Percentiles rank a stretch among this genome's conserved stretches.
phyloP scores from a whole-genome alignment of 192 early-diverging fungal genomes.

The Backusella mclennaniae region DNA sequence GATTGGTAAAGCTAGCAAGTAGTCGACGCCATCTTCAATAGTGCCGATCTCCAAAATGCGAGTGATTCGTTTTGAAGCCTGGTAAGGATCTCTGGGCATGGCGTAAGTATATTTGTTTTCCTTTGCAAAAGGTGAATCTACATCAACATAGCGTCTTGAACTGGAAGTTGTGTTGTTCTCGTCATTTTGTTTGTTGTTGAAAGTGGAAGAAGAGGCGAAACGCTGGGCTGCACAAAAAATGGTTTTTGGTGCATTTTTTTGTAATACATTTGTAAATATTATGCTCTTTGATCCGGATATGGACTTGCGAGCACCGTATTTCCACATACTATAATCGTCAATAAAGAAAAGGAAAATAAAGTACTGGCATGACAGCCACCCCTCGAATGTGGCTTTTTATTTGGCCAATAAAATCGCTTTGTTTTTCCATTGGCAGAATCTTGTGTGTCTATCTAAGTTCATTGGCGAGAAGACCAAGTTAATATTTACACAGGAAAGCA shows the following conservation, averaged over 20 bases:
- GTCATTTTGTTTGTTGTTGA: not conserved
- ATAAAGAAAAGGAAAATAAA: not conserved
- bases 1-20: not conserved
- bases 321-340: not conserved
- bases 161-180: not conserved
- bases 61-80: not conserved
- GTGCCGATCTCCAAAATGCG: slow-evolving; percentile 9
- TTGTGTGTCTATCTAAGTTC: too few relatives aligned
- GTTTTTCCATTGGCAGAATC: too few relatives aligned
- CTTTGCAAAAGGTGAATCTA: not conserved
- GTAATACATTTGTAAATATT: not conserved
- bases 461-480: too few relatives aligned
- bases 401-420: too few relatives aligned
- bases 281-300: not conserved
- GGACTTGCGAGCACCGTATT: not conserved
- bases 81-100: slow-evolving; percentile 5
- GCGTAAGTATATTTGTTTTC: not conserved
- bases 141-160: slow-evolving; percentile 1
- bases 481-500: too few relatives aligned
- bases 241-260: not conserved
- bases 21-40: not conserved
- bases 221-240: not conserved
- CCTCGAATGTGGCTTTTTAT: not conserved
- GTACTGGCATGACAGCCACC: not conserved
- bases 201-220: not conserved